These are phyloP conservation scores for Penicillium verrucosum DNA, from an alignment of 2,329 filamentous ascomycete species.

Conservation along the genomic window DNA sequence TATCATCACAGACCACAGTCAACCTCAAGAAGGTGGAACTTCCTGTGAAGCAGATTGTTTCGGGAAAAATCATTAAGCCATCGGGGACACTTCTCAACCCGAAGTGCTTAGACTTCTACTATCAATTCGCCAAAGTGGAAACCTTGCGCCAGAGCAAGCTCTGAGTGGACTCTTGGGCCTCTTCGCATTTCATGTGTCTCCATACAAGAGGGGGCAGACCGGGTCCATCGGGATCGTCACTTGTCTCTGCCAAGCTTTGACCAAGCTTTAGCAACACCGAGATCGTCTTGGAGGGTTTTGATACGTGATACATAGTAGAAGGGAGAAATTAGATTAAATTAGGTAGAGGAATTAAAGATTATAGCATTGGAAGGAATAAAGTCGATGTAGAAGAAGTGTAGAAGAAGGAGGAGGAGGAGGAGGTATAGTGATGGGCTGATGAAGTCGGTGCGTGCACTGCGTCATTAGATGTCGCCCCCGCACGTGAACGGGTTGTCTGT, in stretches of 20 bases:
- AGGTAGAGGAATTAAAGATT: not conserved
- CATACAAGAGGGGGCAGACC: constrained; percentile 6
- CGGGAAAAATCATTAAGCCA: constrained; percentile 67
- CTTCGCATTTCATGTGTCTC: constrained; percentile 5
- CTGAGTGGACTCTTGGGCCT: constrained; percentile 5
- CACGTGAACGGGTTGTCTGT: not conserved
- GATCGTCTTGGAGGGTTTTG: not conserved
- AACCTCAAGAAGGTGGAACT: constrained; percentile 83
- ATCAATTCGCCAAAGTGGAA: constrained; percentile 71
- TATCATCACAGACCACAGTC: constrained; percentile 61
- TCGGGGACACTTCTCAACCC: constrained; percentile 76
- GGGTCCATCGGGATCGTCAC: constrained; percentile 13
- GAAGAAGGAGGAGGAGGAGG: not conserved
- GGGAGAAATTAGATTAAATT: not conserved
- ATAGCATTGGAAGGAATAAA: not conserved
- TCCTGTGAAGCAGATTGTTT: constrained; percentile 80
- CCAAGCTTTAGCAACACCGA: constrained; percentile 15
- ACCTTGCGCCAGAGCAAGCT: constrained; percentile 39
- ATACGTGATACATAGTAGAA: not conserved
- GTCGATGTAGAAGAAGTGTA: not conserved
- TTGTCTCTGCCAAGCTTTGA: constrained; percentile 23
- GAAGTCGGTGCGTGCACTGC: not conserved
- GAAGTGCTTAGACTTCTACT: constrained; percentile 70
- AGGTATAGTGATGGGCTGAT: not conserved
- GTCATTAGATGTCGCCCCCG: not conserved